Conservation (phyloP, 805 yeast genomes). For the Metschnikowia peoriensis region DNA sequence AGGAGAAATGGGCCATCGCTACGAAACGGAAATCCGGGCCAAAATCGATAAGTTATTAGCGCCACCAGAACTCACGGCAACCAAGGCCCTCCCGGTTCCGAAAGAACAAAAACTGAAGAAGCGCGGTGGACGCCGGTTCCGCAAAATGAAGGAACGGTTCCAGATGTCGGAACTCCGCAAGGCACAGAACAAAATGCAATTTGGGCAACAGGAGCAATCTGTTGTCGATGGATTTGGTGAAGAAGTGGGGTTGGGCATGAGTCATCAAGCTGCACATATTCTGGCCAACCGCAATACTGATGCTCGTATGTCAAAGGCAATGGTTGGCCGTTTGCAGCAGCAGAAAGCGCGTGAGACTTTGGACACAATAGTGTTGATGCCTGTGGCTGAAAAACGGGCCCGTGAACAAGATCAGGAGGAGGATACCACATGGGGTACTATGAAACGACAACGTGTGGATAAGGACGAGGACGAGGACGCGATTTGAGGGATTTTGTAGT, state of each 20-base stretch:
- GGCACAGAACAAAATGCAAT: conserved; percentile 81
- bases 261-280: conserved; percentile 33
- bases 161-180: conserved; percentile 77
- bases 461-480: neutral
- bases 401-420: conserved; percentile 1
- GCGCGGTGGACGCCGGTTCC: conserved; percentile 79
- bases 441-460: conserved; percentile 1
- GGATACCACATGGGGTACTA: conserved; percentile 3
- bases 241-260: conserved; percentile 81
- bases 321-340: conserved; percentile 48
- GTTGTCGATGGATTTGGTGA: conserved; percentile 68
- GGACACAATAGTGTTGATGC: conserved; percentile 15
- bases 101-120: conserved; percentile 73
- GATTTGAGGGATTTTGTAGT: no score
- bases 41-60: conserved; percentile 70
- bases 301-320: conserved; percentile 60
- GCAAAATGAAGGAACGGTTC: conserved; percentile 79
- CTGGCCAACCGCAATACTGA: conserved; percentile 46
- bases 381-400: conserved; percentile 4
- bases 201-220: conserved; percentile 72
- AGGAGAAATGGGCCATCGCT: conserved; percentile 56
- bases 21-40: conserved; percentile 56
- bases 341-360: conserved; percentile 15
- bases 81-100: conserved; percentile 71
- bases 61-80: conserved; percentile 67